These are phyloP conservation scores for Penicillium crustosum DNA, from an alignment of 2,329 filamentous ascomycete genomes.

Conservation along the genomic window DNA sequence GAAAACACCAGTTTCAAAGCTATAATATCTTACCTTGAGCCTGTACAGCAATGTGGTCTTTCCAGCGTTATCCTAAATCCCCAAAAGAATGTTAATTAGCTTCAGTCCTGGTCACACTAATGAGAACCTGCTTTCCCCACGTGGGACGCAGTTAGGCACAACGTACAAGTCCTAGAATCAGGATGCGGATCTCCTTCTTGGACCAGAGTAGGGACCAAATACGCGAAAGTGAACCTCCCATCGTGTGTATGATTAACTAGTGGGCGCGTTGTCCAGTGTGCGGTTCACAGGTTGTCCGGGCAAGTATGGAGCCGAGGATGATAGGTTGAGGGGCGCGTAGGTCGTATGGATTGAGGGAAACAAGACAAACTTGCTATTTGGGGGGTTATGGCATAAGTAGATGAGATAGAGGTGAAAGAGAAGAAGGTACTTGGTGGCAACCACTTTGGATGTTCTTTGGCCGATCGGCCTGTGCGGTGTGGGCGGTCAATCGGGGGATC, in stretches of 20 bases:
- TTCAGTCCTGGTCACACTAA: conserved; percentile 2
- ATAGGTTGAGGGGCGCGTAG: not conserved
- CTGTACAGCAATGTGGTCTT: conserved; percentile 97
- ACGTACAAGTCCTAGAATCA: conserved; percentile 88
- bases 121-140: conserved; percentile 12
- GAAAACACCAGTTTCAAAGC: not conserved
- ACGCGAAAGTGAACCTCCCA: conserved; percentile 59
- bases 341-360: not conserved
- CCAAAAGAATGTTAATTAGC: conserved; percentile 11
- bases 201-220: conserved; percentile 75
- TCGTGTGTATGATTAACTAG: conserved; percentile 31
- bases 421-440: conserved; percentile 22
- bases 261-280: not conserved
- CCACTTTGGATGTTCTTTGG: conserved; percentile 17
- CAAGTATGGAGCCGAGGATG: not conserved
- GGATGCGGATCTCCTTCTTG: conserved; percentile 97
- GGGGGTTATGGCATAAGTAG: conserved; percentile 6
- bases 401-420: conserved; percentile 5
- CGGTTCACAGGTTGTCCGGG: conserved; percentile 1
- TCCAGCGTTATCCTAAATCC: conserved; percentile 83
- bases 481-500: conserved; percentile 28
- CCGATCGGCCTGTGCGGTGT: conserved; percentile 25
- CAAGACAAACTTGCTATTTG: conserved; percentile 1
- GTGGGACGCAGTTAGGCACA: conserved; percentile 4
- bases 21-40: conserved; percentile 68